phyloP scores from a whole-genome alignment of 306 rosid species.

The Trichosanthes cucumerina region DNA sequence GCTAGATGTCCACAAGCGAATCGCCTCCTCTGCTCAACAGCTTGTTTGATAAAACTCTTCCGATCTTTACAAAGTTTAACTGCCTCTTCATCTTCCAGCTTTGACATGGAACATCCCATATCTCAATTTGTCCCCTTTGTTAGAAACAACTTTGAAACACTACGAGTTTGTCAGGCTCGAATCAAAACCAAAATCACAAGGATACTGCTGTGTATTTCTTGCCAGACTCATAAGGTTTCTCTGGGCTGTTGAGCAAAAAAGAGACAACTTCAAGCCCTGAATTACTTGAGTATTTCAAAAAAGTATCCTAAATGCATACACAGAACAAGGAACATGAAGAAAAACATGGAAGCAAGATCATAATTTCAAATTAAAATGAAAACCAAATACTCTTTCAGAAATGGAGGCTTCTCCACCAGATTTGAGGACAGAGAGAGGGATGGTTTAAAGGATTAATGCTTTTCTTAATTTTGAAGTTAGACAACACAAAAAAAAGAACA shows the following conservation, averaged over 20 bases:
- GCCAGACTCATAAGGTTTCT: constrained; percentile 52
- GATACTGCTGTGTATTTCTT: constrained; percentile 26
- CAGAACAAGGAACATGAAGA: neutral
- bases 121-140: constrained; percentile 25
- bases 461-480: constrained; percentile 52
- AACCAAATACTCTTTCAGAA: neutral
- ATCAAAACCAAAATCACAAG: constrained; percentile 41
- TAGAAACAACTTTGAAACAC: constrained; percentile 12
- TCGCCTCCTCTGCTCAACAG: constrained; percentile 59
- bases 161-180: constrained; percentile 46
- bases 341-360: neutral
- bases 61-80: constrained; percentile 90
- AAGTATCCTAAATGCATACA: neutral
- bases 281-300: constrained; percentile 4
- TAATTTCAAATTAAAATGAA: neutral
- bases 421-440: constrained; percentile 6
- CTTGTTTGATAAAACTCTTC: constrained; percentile 70
- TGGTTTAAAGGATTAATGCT: constrained; percentile 28
- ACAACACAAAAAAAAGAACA: constrained; percentile 25
- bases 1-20: constrained; percentile 69
- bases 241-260: constrained; percentile 21
- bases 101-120: constrained; percentile 98
- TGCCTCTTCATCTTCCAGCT: constrained; percentile 73
- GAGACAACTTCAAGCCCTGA: constrained; percentile 11
- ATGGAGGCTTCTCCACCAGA: neutral